Evolutionary conservation across 371 early-diverging fungal genomes (phyloP).

Genomic region (Zancudomyces culisetae): DNA sequence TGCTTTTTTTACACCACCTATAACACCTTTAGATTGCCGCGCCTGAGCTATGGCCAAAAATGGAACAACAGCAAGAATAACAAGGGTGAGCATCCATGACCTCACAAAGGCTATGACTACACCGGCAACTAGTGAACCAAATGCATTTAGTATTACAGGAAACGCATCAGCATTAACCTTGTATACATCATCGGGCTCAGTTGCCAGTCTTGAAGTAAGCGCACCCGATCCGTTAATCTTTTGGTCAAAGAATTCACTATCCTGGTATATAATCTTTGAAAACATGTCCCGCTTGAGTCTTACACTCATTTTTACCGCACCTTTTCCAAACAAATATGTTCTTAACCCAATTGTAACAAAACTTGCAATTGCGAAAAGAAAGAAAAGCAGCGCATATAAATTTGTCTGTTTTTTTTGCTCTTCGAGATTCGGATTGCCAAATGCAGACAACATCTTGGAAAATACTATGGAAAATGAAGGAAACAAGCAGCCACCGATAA

Average conservation of each 20-base stretch:
- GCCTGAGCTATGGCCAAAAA: constrained; percentile 17
- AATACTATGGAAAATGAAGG: constrained; percentile 36
- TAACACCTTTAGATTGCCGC: constrained; percentile 3
- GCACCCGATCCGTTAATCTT: constrained; percentile 62
- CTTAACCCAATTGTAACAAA: constrained; percentile 27
- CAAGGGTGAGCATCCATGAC: constrained; percentile 12
- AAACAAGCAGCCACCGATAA: constrained; percentile 29
- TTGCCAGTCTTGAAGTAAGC: constrained; percentile 56
- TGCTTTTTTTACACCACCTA: neutral
- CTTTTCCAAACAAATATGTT: constrained; percentile 20
- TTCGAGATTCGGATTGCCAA: constrained; percentile 14
- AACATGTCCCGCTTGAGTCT: constrained; percentile 37
- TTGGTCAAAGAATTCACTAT: constrained; percentile 71
- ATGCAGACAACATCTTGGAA: constrained; percentile 27
- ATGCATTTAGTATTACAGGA: constrained; percentile 28
- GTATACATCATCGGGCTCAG: constrained; percentile 60
- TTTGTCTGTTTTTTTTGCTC: constrained; percentile 30
- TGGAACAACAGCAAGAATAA: constrained; percentile 31
- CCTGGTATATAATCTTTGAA: constrained; percentile 42
- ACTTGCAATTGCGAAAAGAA: constrained; percentile 31
- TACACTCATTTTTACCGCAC: constrained; percentile 33
- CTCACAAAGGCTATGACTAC: constrained; percentile 10
- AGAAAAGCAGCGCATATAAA: constrained; percentile 60
- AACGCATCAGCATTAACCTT: constrained; percentile 40
- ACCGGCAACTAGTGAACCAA: constrained; percentile 12